Base-by-base conservation (phyloP, 2,329 filamentous ascomycete species). In the Aspergillus transmontanensis region DNA sequence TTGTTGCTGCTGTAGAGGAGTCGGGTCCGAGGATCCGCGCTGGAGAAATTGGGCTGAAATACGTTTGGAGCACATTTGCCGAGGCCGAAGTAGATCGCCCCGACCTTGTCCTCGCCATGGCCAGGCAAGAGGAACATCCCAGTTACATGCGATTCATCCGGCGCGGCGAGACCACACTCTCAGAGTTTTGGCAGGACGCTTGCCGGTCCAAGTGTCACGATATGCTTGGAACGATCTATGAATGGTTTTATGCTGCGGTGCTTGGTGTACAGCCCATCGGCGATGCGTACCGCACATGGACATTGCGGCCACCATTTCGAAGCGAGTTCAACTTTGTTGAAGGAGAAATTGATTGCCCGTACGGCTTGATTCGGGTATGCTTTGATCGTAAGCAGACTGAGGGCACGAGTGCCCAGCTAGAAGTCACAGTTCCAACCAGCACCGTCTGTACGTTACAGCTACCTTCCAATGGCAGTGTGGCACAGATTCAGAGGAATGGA, bases 151-250 rank as follows among this genome's bases (percentile, higher is more conserved):
- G 81, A 0, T 83, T 84, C 66, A 65, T 83, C 1, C 72, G 80
- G 1, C 73, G 76, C 2, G 81, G 81, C 0, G 81, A 83, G 50
- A 91, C 89, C 75, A 93, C 91, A 68, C 81, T 97, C 1, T 84
- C 97, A 10, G 88, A 88, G 58, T 92, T 94, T 72, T 97, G 93
- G 93, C 86, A 96, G 71, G 84, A 85, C 28, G 91, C 89, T 71
- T 91, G 91, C 21, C 92, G 96, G 77, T 82, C 82, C 66, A 97
- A 97, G 77, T 81, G 81, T 54, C 81, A 83, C 65, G 81, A 83
- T 65, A 82, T 83, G 80, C 72, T 83, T 7, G 81, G 81, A 0
- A 82, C 79, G 0, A 81, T 83, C 36, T 82, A 82, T 50, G 81
- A 83, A 65, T 83, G 81, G 81, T 81, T 82, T 58, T 83, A 83